Percentiles rank a stretch among this genome's conserved stretches.
Evolutionary conservation across 768 basidiomycete species (phyloP).

Genomic region (Trametes coccinea): DNA sequence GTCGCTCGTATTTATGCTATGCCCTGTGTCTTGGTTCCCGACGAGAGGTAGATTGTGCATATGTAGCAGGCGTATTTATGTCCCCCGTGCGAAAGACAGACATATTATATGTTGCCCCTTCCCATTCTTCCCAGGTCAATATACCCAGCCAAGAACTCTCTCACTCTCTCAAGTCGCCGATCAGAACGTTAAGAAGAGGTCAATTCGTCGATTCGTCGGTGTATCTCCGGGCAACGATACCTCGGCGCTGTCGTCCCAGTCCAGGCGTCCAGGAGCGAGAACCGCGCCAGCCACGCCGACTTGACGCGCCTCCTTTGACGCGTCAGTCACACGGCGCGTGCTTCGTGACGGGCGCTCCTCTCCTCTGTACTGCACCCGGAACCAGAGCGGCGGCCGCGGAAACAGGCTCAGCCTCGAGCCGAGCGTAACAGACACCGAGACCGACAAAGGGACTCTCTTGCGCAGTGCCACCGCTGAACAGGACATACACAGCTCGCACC

Average conservation of each 20-base stretch:
- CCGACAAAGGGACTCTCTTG: no score
- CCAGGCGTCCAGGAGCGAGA: no score
- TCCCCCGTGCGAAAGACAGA: not conserved
- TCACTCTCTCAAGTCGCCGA: constrained; percentile 6
- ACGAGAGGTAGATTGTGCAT: not conserved
- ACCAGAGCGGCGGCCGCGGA: no score
- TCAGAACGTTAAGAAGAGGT: not conserved
- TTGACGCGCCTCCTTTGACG: no score
- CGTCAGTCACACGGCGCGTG: not conserved
- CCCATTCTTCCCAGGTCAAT: not conserved
- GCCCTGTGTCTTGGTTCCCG: no score
- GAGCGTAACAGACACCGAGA: no score
- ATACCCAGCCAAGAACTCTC: not conserved
- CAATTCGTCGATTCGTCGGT: not conserved
- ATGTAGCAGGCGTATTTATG: constrained; percentile 3
- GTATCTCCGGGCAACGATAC: not conserved
- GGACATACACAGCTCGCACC: no score
- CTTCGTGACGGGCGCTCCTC: not conserved
- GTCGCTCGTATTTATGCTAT: not conserved
- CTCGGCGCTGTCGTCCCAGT: no score
- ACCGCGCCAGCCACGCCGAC: no score
- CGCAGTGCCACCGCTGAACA: no score
- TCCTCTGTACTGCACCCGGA: no score
- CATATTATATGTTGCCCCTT: not conserved
- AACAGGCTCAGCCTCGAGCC: no score